A percentile compares a stretch with the other conserved stretches of the same genome.
These are phyloP conservation scores for Rhizopogon sp. DNA, from an alignment of 768 basidiomycete genomes.

Conservation along the genomic window DNA sequence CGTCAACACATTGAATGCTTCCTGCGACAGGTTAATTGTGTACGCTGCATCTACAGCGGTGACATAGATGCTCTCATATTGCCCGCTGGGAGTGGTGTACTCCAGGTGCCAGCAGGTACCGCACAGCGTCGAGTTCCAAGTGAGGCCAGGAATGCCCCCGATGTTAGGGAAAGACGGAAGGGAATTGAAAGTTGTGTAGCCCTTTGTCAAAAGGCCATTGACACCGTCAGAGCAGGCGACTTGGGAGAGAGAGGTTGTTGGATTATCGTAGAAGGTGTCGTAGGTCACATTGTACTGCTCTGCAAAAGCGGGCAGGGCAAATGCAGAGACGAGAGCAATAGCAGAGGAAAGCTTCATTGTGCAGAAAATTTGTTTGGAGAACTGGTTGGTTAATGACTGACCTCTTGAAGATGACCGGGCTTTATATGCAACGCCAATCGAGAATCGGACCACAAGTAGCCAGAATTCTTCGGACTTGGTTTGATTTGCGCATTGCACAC, in stretches of 20 bases:
- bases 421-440: neutral
- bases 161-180: slow-evolving; percentile 29
- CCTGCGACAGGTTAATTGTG: slow-evolving; percentile 33
- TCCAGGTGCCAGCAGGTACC: slow-evolving; percentile 57
- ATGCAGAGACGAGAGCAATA: slow-evolving; percentile 7
- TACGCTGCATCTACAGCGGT: slow-evolving; percentile 47
- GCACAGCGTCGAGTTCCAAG: slow-evolving; percentile 48
- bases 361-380: slow-evolving; percentile 26
- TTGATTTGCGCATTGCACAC: neutral
- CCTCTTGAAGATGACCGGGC: neutral
- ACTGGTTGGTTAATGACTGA: neutral
- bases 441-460: neutral
- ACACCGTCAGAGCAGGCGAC: slow-evolving; percentile 32
- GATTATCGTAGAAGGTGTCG: slow-evolving; percentile 29
- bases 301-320: slow-evolving; percentile 14
- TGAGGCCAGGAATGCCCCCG: slow-evolving; percentile 18
- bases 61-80: slow-evolving; percentile 36
- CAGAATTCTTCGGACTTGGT: neutral
- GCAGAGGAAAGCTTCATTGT: slow-evolving; percentile 25
- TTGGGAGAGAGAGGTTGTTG: slow-evolving; percentile 16
- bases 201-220: slow-evolving; percentile 27
- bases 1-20: slow-evolving; percentile 31
- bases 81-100: slow-evolving; percentile 32
- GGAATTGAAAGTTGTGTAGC: slow-evolving; percentile 27
- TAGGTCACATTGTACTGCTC: slow-evolving; percentile 21